Conservation (phyloP, 345 rosid genomes). For the Populus pruinosa region DNA sequence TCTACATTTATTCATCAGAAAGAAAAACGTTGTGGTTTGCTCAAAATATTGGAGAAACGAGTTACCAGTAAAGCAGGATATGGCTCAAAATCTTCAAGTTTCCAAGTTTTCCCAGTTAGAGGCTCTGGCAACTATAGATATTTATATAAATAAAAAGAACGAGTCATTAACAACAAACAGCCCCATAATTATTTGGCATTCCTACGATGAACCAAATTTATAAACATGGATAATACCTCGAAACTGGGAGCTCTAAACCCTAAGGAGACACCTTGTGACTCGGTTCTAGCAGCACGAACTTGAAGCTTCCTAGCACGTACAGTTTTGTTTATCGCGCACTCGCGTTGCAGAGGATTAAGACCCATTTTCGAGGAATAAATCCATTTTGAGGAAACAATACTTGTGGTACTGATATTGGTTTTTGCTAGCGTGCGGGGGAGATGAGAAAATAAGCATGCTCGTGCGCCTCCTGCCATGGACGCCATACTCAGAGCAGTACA, state of each 20-base stretch:
- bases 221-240: constrained; percentile 37
- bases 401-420: not conserved
- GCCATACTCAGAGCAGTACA: constrained; percentile 14
- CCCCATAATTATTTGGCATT: not conserved
- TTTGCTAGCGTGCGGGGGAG: constrained; percentile 9
- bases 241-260: constrained; percentile 69
- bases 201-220: not conserved
- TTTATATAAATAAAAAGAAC: not conserved
- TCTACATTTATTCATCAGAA: constrained; percentile 5
- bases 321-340: constrained; percentile 14
- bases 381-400: constrained; percentile 12
- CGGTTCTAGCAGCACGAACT: constrained; percentile 60
- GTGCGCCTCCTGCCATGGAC: constrained; percentile 15
- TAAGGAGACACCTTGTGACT: constrained; percentile 53
- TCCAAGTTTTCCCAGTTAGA: constrained; percentile 74
- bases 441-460: constrained; percentile 7
- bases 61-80: constrained; percentile 72
- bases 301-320: constrained; percentile 29
- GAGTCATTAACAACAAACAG: not conserved
- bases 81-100: constrained; percentile 74
- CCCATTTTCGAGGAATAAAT: constrained; percentile 15
- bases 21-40: not conserved
- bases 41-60: not conserved
- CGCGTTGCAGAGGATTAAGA: constrained; percentile 25
- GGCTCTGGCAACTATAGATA: constrained; percentile 65